phyloP scores from a whole-genome alignment of 495 filamentous ascomycete species.

The Aspergillus hancockii region DNA sequence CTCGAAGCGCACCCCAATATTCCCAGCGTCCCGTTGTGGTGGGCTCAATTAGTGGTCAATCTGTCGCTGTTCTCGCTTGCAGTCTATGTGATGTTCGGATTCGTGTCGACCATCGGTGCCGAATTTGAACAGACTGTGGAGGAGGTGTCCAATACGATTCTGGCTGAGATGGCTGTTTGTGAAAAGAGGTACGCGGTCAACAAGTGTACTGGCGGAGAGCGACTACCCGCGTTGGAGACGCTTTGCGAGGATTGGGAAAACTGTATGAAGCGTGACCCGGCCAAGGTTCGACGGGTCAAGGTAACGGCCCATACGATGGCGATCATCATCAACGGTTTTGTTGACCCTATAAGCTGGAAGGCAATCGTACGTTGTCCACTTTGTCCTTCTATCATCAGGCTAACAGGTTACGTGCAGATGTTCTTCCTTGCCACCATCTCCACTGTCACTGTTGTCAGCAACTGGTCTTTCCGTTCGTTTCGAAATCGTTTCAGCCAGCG shows the following conservation, averaged over 20 bases:
- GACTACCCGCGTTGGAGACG: conserved; percentile 70
- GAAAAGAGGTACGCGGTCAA: conserved; percentile 70
- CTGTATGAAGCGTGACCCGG: conserved; percentile 80
- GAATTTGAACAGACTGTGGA: conserved; percentile 75
- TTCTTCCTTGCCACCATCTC: conserved; percentile 47
- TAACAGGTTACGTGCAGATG: conserved; percentile 26
- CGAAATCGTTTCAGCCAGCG: conserved; percentile 39
- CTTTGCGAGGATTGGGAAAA: conserved; percentile 76
- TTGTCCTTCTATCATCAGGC: neutral
- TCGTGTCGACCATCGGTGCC: conserved; percentile 67
- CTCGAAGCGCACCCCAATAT: conserved; percentile 79
- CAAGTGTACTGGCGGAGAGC: conserved; percentile 58
- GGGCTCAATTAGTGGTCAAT: conserved; percentile 81
- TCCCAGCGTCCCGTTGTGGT: conserved; percentile 81
- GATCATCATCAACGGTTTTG: conserved; percentile 73
- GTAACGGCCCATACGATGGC: conserved; percentile 76
- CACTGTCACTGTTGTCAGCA: conserved; percentile 45
- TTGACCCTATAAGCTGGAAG: conserved; percentile 73
- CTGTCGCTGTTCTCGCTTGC: conserved; percentile 64
- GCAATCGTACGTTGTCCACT: conserved; percentile 59
- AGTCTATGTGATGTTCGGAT: conserved; percentile 69
- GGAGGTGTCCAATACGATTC: conserved; percentile 59
- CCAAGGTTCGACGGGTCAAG: conserved; percentile 62
- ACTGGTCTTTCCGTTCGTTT: conserved; percentile 50
- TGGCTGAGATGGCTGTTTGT: conserved; percentile 73